Percentiles rank a stretch among this genome's conserved stretches.
These are phyloP conservation scores for Solanum boliviense DNA, from an alignment of 257 asterid species.

Conservation along the genomic window DNA sequence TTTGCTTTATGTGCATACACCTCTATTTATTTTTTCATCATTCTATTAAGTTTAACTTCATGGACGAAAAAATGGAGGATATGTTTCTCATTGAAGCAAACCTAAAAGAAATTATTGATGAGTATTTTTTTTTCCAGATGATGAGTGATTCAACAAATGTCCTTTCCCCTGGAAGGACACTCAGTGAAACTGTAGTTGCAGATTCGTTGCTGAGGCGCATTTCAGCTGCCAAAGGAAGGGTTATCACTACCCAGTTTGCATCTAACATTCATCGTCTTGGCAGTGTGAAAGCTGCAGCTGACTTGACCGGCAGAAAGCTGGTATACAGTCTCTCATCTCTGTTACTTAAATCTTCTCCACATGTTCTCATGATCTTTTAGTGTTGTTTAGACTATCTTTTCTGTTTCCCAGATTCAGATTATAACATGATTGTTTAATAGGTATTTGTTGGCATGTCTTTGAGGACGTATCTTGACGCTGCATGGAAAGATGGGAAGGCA, in stretches of 20 bases:
- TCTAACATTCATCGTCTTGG: slow-evolving; percentile 98
- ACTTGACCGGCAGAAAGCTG: slow-evolving; percentile 93
- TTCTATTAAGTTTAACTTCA: background rate
- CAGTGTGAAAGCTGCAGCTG: slow-evolving; percentile 98
- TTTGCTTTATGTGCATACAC: background rate
- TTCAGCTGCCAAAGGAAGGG: slow-evolving; percentile 82
- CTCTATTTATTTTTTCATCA: background rate
- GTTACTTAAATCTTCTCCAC: background rate
- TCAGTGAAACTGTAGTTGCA: slow-evolving; percentile 90
- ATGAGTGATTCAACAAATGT: slow-evolving; percentile 99
- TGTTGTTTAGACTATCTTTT: background rate
- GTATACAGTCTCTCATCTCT: slow-evolving; percentile 28
- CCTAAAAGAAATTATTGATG: background rate
- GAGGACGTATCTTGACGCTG: slow-evolving; percentile 98
- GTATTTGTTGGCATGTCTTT: slow-evolving; percentile 98
- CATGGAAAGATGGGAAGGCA: slow-evolving; percentile 98
- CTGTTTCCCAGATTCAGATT: background rate
- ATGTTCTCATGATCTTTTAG: background rate
- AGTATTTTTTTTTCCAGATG: slow-evolving; percentile 51
- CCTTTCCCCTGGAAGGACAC: slow-evolving; percentile 94
- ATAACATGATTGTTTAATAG: slow-evolving; percentile 21
- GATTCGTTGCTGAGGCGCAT: slow-evolving; percentile 78
- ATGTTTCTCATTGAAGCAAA: background rate
- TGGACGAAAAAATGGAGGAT: background rate
- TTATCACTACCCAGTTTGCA: slow-evolving; percentile 93